Evolutionary conservation across 2,329 filamentous ascomycete species (phyloP), one percentile per base, ranked within the genome.

Genomic region (Leptographium radiaticola): DNA sequence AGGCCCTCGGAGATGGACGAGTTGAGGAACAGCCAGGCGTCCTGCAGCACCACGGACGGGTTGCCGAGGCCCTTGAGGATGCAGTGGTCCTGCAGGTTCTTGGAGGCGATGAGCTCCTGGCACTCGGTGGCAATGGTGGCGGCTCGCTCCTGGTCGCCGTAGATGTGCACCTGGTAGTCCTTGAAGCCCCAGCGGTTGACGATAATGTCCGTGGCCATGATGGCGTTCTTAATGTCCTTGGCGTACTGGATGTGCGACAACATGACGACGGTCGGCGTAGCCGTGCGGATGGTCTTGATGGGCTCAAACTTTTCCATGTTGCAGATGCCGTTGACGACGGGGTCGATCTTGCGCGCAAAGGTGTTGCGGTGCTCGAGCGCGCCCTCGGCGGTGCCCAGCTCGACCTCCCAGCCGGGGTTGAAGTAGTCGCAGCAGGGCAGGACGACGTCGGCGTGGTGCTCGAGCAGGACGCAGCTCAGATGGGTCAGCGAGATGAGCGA

Each of bases 101-200:
- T 77, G n/a, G 73, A 74, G 6, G 75, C 74, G 56, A 80, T 76
- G 42, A 80, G 73, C 55, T 77, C 74, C 58, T 77, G 73, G 58
- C 75, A 78, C 58, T 79, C 76, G 0, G 74, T 76, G 8, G 75
- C 76, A 60, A 79, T 79, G 2, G 73, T 74, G 34, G 53, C 53
- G 12, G 53, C 53, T 4, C 80, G 79, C 63, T 83, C 80, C 53
- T 81, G 76, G 18, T 78, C 79, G 12, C 80, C 80, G 60, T 83
- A 84, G 18, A 84, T 76, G 55, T 80, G 74, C 2, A 84, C 72
- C 52, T 75, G 71, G 64, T 83, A 84, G 56, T 83, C 79, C 44
- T 71, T 74, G 65, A 84, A 83, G n/a, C 80, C 79, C 72, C 76
- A 83, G 59, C 79, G 73, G 62, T 84, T 83, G 58, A 82, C 74